Evolutionary conservation across 163 green algal species (phyloP).

Genomic region (Scenedesmus sp.): DNA sequence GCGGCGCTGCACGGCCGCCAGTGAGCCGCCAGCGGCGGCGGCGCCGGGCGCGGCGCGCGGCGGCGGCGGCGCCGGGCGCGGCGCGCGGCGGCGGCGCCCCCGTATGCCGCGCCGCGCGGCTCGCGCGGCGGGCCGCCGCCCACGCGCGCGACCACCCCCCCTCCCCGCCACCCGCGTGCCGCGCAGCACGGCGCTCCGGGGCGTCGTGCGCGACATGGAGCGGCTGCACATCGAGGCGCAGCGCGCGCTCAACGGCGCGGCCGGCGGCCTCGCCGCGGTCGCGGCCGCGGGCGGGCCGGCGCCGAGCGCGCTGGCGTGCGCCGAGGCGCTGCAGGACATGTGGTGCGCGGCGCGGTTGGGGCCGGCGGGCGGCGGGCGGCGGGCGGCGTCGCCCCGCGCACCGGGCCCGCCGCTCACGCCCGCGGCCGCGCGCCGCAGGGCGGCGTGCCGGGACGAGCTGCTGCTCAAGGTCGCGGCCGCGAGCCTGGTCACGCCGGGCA

Average conservation of each 20-base stretch:
- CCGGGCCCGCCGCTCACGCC: not conserved
- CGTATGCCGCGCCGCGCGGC: too few relatives aligned
- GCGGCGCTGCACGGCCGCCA: not conserved
- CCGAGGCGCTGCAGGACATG: constrained; percentile 32
- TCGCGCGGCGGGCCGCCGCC: too few relatives aligned
- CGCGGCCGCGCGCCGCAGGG: not conserved
- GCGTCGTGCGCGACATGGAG: constrained; percentile 17
- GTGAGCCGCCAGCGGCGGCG: constrained; percentile 2
- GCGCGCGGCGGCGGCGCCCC: too few relatives aligned
- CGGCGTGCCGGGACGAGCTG: constrained; percentile 30
- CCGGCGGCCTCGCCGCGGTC: not conserved
- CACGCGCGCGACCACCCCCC: too few relatives aligned
- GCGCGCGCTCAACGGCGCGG: not conserved
- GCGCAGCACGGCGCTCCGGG: constrained; percentile 17
- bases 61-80: too few relatives aligned
- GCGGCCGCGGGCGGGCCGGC: not conserved
- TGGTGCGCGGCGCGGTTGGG: constrained; percentile 18
- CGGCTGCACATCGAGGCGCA: constrained; percentile 27
- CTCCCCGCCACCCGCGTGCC: too few relatives aligned
- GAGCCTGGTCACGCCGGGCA: not conserved
- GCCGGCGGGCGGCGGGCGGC: too few relatives aligned
- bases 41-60: too few relatives aligned
- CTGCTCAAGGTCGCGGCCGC: constrained; percentile 14
- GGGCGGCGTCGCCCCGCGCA: not conserved
- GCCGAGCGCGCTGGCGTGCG: not conserved